Evolutionary conservation across 768 basidiomycete genomes (phyloP).

Genomic region (Lactarius hatsudake): DNA sequence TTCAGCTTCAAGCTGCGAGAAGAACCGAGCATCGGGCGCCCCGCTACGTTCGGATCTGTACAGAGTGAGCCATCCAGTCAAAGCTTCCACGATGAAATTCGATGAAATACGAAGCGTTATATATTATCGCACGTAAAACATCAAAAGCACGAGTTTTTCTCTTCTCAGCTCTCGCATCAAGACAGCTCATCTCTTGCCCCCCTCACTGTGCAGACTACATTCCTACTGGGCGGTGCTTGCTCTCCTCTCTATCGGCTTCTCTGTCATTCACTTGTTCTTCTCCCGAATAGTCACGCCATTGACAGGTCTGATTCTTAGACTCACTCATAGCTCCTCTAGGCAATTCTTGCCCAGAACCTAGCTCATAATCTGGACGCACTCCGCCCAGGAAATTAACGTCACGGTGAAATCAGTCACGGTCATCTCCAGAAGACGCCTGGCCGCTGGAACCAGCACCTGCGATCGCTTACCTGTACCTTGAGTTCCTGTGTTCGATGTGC

Average conservation of each 20-base stretch:
- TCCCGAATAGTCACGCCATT: not conserved
- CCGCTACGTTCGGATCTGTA: constrained; percentile 5
- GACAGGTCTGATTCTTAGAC: not conserved
- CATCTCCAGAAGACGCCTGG: not conserved
- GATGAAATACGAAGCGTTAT: not conserved
- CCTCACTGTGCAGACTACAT: not conserved
- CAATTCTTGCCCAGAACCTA: constrained; percentile 6
- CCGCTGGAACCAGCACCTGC: not conserved
- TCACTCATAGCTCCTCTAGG: constrained; percentile 5
- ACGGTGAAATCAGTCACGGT: constrained; percentile 6
- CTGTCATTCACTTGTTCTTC: not conserved
- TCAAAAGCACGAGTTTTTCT: not conserved
- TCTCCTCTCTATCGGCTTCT: not conserved
- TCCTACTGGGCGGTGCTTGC: not conserved
- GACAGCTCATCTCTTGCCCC: not conserved
- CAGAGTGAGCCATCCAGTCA: not conserved
- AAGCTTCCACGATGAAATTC: constrained; percentile 5
- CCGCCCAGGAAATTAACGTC: constrained; percentile 10
- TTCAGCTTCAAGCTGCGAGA: not conserved
- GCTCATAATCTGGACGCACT: not conserved
- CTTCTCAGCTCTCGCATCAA: not conserved
- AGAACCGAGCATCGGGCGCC: constrained; percentile 7
- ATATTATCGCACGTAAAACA: not conserved
- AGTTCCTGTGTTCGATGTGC: not conserved
- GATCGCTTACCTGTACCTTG: not conserved